Evolutionary conservation across 2,329 filamentous ascomycete genomes (phyloP).

Genomic region (Penicillium rolfsii): DNA sequence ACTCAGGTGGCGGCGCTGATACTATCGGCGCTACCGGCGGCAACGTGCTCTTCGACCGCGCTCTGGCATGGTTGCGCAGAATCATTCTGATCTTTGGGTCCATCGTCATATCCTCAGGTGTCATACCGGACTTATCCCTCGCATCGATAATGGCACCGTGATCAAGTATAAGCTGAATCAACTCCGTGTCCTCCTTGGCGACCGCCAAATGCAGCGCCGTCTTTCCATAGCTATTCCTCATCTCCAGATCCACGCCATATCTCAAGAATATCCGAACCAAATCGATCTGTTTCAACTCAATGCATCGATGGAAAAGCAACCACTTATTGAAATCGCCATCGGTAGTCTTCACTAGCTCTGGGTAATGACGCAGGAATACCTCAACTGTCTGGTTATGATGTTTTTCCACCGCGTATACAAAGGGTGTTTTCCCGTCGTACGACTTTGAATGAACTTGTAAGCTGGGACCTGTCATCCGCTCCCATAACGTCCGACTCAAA

Average conservation of each 20-base stretch:
- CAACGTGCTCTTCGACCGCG: neutral
- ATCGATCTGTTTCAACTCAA: neutral
- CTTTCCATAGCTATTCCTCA: neutral
- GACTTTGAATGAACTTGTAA: constrained; percentile 6
- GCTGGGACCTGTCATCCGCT: constrained; percentile 7
- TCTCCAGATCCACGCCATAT: constrained; percentile 10
- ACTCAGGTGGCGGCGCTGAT: constrained; percentile 11
- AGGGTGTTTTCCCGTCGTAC: constrained; percentile 2
- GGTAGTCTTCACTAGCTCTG: neutral
- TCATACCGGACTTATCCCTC: neutral
- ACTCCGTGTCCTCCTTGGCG: neutral
- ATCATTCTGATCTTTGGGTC: constrained; percentile 13
- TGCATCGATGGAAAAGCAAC: neutral
- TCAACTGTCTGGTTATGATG: neutral
- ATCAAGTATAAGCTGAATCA: constrained; percentile 6
- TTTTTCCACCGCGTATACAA: constrained; percentile 5
- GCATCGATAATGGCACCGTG: neutral
- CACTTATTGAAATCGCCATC: neutral
- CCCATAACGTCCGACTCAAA: constrained; percentile 7
- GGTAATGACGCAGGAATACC: constrained; percentile 12
- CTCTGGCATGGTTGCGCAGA: constrained; percentile 10
- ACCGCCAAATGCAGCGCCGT: constrained; percentile 4
- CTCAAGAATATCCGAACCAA: constrained; percentile 7
- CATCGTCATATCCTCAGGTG: neutral
- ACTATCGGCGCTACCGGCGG: neutral